Percentiles rank a stretch among this genome's conserved stretches.
Evolutionary conservation across 1,284 basidiomycete species (phyloP).

Genomic region (Boletus sp.): DNA sequence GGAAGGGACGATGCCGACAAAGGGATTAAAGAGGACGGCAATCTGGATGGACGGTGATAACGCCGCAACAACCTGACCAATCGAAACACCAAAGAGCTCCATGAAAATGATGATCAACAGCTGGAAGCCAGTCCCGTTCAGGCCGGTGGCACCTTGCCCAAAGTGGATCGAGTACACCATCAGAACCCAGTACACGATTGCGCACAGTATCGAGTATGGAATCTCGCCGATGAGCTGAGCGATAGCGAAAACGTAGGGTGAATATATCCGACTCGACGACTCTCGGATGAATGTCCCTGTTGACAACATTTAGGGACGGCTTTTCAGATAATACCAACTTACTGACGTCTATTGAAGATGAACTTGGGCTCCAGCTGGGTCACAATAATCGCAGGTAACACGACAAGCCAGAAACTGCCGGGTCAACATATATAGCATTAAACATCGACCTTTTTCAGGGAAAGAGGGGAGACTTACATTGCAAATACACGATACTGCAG

Average conservation of each 20-base stretch:
- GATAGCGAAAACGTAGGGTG: conserved; percentile 78
- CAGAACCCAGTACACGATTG: conserved; percentile 72
- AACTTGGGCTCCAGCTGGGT: conserved; percentile 83
- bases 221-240: conserved; percentile 81
- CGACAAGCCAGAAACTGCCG: conserved; percentile 60
- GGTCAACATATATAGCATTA: conserved; percentile 4
- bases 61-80: conserved; percentile 75
- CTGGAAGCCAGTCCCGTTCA: conserved; percentile 71
- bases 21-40: conserved; percentile 79
- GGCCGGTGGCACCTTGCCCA: conserved; percentile 57
- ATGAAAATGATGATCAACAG: conserved; percentile 69
- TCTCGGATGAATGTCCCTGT: conserved; percentile 64
- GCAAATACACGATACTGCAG: conserved; percentile 85
- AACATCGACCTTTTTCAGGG: background rate
- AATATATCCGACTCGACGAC: conserved; percentile 74
- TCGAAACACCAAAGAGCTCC: conserved; percentile 71
- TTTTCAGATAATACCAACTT: background rate
- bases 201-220: conserved; percentile 74
- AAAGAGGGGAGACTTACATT: conserved; percentile 44
- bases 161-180: conserved; percentile 77
- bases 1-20: conserved; percentile 62
- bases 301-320: background rate
- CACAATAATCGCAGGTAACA: conserved; percentile 76
- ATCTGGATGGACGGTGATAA: conserved; percentile 73
- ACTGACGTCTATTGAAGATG: conserved; percentile 70